Base-by-base conservation (phyloP, 345 rosid genomes). In the Theobroma cacao region DNA sequence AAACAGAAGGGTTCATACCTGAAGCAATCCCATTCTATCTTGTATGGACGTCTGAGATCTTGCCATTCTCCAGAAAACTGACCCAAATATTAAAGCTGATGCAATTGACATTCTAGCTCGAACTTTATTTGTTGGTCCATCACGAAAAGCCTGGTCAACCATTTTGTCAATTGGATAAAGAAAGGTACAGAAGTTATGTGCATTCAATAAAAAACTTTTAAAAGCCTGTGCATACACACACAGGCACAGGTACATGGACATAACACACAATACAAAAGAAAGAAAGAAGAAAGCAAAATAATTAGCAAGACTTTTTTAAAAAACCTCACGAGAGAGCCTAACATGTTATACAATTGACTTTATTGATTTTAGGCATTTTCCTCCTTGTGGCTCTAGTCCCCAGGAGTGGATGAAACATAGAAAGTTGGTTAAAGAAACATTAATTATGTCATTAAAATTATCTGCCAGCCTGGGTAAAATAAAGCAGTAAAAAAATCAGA, bases 21-120 rank as follows among this genome's bases (percentile, higher is more conserved):
- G 98, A 80, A 96, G 99, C 86, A 96, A 87, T 34, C 98, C 98
- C 98, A 93, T 90, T 85, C 99, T 88, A 82, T 96, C 98, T 84
- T 89, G 98, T 82, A 96, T 91, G 71, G 99, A 93, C 59, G 99
- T 87, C 87, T 92, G 99, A 60, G 98, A 93, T 80, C 83, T 87
- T 80, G 98, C 99, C 91, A 96, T 91, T 83, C 94, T 93, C 98
- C 97, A 96, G 81, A 96, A 96, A 78, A 96, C 95, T 6, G 99
- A 96, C 77, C 99, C 99, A 90, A 96, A 96, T 81, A 96, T 96
- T 84, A 94, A 79, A 80, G 99, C 98, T 75, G 98, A 93, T 72
- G 98, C 99, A 81, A 93, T 80, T 52, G 99, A 96, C 99, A 96
- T 96, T 84, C 91, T 91, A 80, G 97, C 90, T 63, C 97, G 92